Evolutionary conservation across 2,329 filamentous ascomycete genomes (phyloP).

Genomic region (Hortaea sp.): DNA sequence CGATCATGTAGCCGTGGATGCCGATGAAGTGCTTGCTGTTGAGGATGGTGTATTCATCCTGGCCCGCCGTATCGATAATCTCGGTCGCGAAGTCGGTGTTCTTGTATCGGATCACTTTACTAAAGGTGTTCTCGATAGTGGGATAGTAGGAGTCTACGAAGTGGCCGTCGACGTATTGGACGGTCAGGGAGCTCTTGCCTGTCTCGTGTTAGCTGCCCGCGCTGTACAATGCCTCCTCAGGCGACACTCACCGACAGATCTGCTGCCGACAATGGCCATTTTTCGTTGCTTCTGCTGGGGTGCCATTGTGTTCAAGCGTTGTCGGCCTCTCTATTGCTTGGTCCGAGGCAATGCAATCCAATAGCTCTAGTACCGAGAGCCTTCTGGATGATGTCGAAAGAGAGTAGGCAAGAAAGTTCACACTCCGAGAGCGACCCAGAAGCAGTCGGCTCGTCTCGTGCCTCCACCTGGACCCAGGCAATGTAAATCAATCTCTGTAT

Average conservation of each 20-base stretch:
- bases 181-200: slow-evolving; percentile 97
- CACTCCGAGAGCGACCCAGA: neutral
- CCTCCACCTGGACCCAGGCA: neutral
- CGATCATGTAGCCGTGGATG: slow-evolving; percentile 96
- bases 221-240: too few species aligned
- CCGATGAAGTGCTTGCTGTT: slow-evolving; percentile 99
- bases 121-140: slow-evolving; percentile 98
- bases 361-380: neutral
- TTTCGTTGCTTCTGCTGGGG: slow-evolving; percentile 78
- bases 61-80: slow-evolving; percentile 92
- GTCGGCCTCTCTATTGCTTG: too few species aligned
- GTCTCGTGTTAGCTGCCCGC: neutral
- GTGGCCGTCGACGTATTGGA: slow-evolving; percentile 93
- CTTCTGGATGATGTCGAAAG: neutral
- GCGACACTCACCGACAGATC: slow-evolving; percentile 59
- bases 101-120: slow-evolving; percentile 86
- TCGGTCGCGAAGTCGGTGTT: slow-evolving; percentile 90
- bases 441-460: neutral
- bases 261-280: slow-evolving; percentile 89
- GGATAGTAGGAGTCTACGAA: slow-evolving; percentile 99
- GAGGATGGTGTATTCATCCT: slow-evolving; percentile 97
- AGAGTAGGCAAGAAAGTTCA: neutral
- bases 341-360: too few species aligned
- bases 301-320: slow-evolving; percentile 42
- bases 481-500: too few species aligned